These are phyloP conservation scores for Talaromyces thailandensis DNA, from an alignment of 495 filamentous ascomycete genomes.

Conservation along the genomic window DNA sequence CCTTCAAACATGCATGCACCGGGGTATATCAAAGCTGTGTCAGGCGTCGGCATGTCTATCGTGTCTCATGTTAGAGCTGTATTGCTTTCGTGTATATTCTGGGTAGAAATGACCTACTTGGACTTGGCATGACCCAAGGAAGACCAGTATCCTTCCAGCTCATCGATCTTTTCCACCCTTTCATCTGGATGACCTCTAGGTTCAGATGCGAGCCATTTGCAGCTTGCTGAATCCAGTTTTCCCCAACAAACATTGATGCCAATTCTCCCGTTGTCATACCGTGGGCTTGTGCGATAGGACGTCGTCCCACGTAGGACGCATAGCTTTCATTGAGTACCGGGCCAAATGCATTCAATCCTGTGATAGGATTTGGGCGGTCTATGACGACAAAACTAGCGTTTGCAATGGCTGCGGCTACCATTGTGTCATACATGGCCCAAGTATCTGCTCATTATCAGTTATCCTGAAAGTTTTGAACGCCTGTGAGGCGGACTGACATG, in stretches of 20 bases:
- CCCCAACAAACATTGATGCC: conserved; percentile 5
- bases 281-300: conserved; percentile 7
- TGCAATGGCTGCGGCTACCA: conserved; percentile 1
- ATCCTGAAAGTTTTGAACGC: background rate
- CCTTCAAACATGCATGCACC: conserved; percentile 8
- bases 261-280: conserved; percentile 5
- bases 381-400: conserved; percentile 3
- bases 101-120: background rate
- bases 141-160: conserved; percentile 7
- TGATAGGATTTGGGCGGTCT: conserved; percentile 5
- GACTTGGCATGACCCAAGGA: conserved; percentile 7
- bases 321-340: conserved; percentile 6
- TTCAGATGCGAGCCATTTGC: background rate
- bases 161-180: conserved; percentile 7
- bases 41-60: conserved; percentile 5
- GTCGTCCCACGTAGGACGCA: conserved; percentile 6
- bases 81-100: background rate
- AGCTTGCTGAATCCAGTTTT: conserved; percentile 1
- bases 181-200: conserved; percentile 3
- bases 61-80: background rate
- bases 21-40: conserved; percentile 6
- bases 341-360: conserved; percentile 5
- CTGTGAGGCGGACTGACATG: background rate
- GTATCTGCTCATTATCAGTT: background rate
- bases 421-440: conserved; percentile 7